These are phyloP conservation scores for Cordyceps farinosa DNA, from an alignment of 2,329 filamentous ascomycete genomes.

Conservation along the genomic window DNA sequence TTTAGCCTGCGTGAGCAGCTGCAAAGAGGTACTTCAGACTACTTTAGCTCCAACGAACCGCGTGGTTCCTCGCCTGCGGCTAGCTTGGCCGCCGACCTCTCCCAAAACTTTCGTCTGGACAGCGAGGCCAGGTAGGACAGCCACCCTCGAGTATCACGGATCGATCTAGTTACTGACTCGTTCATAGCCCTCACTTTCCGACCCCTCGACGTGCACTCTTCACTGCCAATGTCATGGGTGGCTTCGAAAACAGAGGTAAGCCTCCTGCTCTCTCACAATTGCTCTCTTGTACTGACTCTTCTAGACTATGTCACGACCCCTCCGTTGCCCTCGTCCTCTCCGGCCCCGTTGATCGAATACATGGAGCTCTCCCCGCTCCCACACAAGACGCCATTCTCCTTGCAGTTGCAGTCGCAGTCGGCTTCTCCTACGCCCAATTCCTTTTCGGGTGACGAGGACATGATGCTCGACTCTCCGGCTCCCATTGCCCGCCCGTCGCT, in stretches of 20 bases:
- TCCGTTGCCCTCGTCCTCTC: slow-evolving; percentile 78
- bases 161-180: not conserved
- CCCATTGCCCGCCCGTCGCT: slow-evolving; percentile 44
- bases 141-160: not conserved
- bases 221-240: slow-evolving; percentile 37
- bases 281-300: slow-evolving; percentile 5
- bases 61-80: slow-evolving; percentile 86
- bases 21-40: slow-evolving; percentile 61
- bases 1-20: slow-evolving; percentile 75
- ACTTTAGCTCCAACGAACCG: slow-evolving; percentile 75
- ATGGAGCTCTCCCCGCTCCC: slow-evolving; percentile 95
- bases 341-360: slow-evolving; percentile 64
- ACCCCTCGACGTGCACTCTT: slow-evolving; percentile 41
- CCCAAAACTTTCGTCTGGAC: slow-evolving; percentile 95
- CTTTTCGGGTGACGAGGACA: slow-evolving; percentile 45
- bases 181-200: slow-evolving; percentile 37
- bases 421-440: slow-evolving; percentile 67
- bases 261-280: not conserved
- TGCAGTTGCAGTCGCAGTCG: slow-evolving; percentile 61
- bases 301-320: slow-evolving; percentile 77
- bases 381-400: slow-evolving; percentile 71
- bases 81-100: slow-evolving; percentile 88
- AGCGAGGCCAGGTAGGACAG: slow-evolving; percentile 69
- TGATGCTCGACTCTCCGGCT: slow-evolving; percentile 56
- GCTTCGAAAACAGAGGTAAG: slow-evolving; percentile 36